Evolutionary conservation across 257 asterid genomes (phyloP).

Genomic region (Echium plantagineum): DNA sequence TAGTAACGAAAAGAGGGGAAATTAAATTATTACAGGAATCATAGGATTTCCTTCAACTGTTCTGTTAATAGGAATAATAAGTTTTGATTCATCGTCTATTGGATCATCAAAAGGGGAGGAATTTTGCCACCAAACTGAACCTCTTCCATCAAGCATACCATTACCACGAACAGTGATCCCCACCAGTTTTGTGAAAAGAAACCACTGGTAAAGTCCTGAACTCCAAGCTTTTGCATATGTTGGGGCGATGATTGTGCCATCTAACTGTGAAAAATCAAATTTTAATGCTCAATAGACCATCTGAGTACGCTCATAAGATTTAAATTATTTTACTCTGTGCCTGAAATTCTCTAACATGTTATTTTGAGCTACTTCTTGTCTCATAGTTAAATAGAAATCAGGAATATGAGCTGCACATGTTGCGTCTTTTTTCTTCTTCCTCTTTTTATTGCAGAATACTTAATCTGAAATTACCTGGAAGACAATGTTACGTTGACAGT

Average conservation of each 20-base stretch:
- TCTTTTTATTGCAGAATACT: background rate
- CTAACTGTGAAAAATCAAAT: conserved; percentile 41
- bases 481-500: conserved; percentile 71
- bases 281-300: no score
- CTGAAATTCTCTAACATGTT: no score
- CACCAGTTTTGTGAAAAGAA: conserved; percentile 63
- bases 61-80: conserved; percentile 46
- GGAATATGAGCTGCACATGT: background rate
- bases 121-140: conserved; percentile 88
- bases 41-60: conserved; percentile 28
- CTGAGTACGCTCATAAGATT: no score
- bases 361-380: no score
- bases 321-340: no score
- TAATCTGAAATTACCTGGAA: conserved; percentile 51
- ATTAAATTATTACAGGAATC: conserved; percentile 17
- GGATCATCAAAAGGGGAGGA: conserved; percentile 47
- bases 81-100: conserved; percentile 57
- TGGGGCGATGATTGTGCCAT: conserved; percentile 82
- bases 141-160: conserved; percentile 70
- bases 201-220: conserved; percentile 78
- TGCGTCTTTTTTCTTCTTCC: background rate
- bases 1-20: conserved; percentile 4
- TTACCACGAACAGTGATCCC: conserved; percentile 75
- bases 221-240: conserved; percentile 69
- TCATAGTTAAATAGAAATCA: no score